Evolutionary conservation across 2,329 filamentous ascomycete genomes (phyloP).

Genomic region (Neonectria ditissima): DNA sequence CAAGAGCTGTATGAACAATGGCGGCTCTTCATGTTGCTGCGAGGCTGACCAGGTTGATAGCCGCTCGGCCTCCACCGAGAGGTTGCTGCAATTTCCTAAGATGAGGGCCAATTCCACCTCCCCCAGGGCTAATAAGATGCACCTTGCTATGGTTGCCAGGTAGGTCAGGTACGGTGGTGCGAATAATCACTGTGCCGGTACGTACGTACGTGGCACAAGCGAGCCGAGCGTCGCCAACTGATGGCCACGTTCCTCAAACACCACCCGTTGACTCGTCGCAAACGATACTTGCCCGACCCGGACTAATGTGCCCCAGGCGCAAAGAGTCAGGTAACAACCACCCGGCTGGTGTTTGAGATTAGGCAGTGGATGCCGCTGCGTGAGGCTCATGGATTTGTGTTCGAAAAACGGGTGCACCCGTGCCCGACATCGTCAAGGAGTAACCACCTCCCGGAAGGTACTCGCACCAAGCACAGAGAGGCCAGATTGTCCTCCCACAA

Average conservation of each 20-base stretch:
- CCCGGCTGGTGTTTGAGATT: background rate
- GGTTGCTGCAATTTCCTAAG: slow-evolving; percentile 45
- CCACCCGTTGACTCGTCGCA: slow-evolving; percentile 1
- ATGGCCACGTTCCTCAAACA: slow-evolving; percentile 1
- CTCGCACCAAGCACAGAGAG: slow-evolving; percentile 8
- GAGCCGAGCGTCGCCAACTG: background rate
- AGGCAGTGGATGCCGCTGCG: background rate
- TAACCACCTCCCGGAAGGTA: background rate
- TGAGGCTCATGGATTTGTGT: background rate
- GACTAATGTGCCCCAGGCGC: background rate
- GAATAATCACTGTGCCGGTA: slow-evolving; percentile 19
- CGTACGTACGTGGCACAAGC: background rate
- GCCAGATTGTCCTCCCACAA: slow-evolving; percentile 2
- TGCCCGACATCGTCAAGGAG: background rate
- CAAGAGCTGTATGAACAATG: slow-evolving; percentile 15
- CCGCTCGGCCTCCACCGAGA: slow-evolving; percentile 38
- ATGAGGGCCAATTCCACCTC: slow-evolving; percentile 43
- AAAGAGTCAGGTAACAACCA: background rate
- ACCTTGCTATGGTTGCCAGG: slow-evolving; percentile 6
- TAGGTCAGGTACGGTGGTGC: no score
- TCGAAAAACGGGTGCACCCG: background rate
- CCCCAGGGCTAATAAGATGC: slow-evolving; percentile 26
- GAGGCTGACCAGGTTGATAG: slow-evolving; percentile 33
- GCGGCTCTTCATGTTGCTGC: slow-evolving; percentile 12
- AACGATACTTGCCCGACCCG: background rate